Base-by-base conservation (phyloP, 164 flowering plant species). In the Taxillus chinensis region DNA sequence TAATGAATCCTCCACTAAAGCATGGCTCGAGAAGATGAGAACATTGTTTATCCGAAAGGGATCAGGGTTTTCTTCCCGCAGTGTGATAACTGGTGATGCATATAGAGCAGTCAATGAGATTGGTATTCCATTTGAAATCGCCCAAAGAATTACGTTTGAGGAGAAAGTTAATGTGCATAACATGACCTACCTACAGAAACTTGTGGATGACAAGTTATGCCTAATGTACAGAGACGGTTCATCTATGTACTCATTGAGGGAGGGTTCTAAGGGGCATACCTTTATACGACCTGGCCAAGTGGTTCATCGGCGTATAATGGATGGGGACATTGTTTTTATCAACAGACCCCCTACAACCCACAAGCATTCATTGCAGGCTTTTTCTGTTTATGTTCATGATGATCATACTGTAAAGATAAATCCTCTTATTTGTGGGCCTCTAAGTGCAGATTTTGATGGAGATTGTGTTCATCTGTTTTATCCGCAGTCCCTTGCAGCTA, bases 261-360 rank as follows among this genome's bases (percentile, higher is more conserved):
- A 89, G 55, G 93, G 97, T 12, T 93, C 93, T 2, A 89, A 80
- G 67, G 93, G 91, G 17, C 90, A 84, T 62, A 86, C 92, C 3
- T 75, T 71, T 64, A 71, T 93, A 3, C 79, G 72, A 64, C 76
- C 79, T 52, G 99, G 96, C 9, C 97, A 93, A 68, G 78, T 90
- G 0, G 87, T 93, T 3, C 84, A 82, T 51, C 63, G 99, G 5
- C 72, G 89, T 8, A 85, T 93, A 42, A 82, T 89, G 90, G 96
- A 93, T 72, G 99, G 99, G 8, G 99, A 93, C 66, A 79, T 78
- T 27, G 95, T 93, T 38, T 90, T 93, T 62, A 79, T 93, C 5
- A 93, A 93, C 59, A 77, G 99, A 58, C 97, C 97, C 3, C 99
- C 99, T 4, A 90, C 93, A 9, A 93, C 99, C 1, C 99, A 93